Percentiles rank a stretch among this genome's conserved stretches.
phyloP scores from a whole-genome alignment of 148 eudicot species.

The Camellia lanceoleosa region DNA sequence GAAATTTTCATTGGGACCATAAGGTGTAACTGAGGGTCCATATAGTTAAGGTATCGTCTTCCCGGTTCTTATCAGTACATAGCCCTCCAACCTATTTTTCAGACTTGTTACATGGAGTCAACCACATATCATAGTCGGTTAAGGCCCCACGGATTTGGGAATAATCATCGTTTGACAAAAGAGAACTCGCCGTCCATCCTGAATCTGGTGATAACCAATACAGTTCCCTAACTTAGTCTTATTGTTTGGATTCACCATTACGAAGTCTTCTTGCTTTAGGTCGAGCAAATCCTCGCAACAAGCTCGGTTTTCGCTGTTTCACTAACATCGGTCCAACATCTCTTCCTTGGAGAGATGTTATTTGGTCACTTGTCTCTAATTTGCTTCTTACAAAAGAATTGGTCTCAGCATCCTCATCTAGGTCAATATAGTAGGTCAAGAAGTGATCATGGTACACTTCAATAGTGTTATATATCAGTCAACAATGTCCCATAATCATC shows the following conservation, averaged over 20 bases:
- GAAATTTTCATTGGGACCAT: too few relatives aligned
- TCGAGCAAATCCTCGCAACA: constrained; percentile 35
- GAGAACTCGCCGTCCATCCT: constrained; percentile 10
- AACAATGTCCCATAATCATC: constrained; percentile 48
- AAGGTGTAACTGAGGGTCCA: constrained; percentile 35
- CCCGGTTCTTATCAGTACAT: constrained; percentile 42
- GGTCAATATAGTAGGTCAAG: constrained; percentile 42
- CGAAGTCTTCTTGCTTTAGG: constrained; percentile 13
- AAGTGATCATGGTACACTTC: constrained; percentile 52
- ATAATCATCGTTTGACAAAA: constrained; percentile 42
- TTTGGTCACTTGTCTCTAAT: constrained; percentile 21
- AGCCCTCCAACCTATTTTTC: constrained; percentile 61
- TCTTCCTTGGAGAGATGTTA: constrained; percentile 32
- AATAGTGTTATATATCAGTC: constrained; percentile 42
- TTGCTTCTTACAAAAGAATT: constrained; percentile 42
- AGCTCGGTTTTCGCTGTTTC: constrained; percentile 36
- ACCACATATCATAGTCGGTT: constrained; percentile 41
- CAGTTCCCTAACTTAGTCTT: constrained; percentile 46
- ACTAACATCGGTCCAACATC: constrained; percentile 41
- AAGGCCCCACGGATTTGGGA: constrained; percentile 42
- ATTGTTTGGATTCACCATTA: constrained; percentile 48
- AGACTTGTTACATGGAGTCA: constrained; percentile 50
- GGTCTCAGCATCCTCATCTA: constrained; percentile 40
- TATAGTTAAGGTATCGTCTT: constrained; percentile 32
- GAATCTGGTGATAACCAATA: constrained; percentile 42